These are phyloP conservation scores for Penicillium ucsense DNA, from an alignment of 495 filamentous ascomycete genomes.

Conservation along the genomic window DNA sequence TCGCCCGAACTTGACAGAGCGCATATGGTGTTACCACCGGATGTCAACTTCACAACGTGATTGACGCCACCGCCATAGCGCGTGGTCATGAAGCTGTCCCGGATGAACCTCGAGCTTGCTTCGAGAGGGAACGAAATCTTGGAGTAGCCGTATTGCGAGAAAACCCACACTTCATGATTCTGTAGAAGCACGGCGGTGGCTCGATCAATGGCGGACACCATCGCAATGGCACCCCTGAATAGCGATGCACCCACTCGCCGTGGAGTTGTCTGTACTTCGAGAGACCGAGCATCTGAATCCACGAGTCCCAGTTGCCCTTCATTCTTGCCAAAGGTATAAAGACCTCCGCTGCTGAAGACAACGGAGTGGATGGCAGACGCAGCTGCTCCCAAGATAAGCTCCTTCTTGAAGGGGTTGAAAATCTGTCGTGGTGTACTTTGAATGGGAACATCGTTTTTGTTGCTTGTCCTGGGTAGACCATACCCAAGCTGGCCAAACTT, in stretches of 20 bases:
- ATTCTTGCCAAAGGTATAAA: constrained; percentile 95
- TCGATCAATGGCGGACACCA: constrained; percentile 81
- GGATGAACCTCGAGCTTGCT: constrained; percentile 57
- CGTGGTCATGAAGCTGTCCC: constrained; percentile 53
- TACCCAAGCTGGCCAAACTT: constrained; percentile 82
- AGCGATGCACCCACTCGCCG: constrained; percentile 81
- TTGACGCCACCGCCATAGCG: constrained; percentile 56
- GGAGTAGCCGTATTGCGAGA: constrained; percentile 87
- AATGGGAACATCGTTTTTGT: constrained; percentile 63
- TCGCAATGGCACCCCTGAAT: constrained; percentile 65
- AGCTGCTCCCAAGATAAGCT: constrained; percentile 69
- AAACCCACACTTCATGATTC: constrained; percentile 82
- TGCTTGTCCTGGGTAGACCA: constrained; percentile 43
- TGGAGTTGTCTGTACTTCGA: constrained; percentile 71
- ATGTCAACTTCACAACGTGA: constrained; percentile 62
- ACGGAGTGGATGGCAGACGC: constrained; percentile 92
- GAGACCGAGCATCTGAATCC: constrained; percentile 85
- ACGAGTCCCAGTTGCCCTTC: constrained; percentile 89
- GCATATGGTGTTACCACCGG: constrained; percentile 83
- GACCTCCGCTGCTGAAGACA: constrained; percentile 66
- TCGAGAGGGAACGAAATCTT: constrained; percentile 74
- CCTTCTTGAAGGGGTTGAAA: constrained; percentile 82
- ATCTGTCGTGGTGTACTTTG: constrained; percentile 77
- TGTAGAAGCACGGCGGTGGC: constrained; percentile 80
- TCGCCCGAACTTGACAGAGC: constrained; percentile 76